phyloP scores from a whole-genome alignment of 805 yeast species.

The Kluyveromyces lactis region DNA sequence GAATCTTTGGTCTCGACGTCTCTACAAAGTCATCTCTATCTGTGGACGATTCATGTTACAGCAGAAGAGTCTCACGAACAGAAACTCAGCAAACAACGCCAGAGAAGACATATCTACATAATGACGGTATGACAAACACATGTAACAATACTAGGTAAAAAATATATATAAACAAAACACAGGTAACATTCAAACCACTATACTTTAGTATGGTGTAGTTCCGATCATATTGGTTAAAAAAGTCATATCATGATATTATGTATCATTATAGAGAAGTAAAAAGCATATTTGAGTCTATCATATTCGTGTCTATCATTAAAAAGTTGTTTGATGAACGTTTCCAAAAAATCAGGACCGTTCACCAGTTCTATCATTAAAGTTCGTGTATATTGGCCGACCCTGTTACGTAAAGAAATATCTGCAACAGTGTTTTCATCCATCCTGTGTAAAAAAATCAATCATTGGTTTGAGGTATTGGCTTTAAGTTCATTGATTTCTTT shows the following conservation, averaged over 20 bases:
- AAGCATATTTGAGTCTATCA: not conserved
- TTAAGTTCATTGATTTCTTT: constrained; percentile 24
- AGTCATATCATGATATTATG: not conserved
- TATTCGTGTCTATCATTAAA: constrained; percentile 5
- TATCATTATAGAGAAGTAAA: not conserved
- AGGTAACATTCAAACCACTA: no score
- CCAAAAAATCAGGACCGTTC: not conserved
- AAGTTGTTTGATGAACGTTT: not conserved
- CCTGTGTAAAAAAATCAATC: no score
- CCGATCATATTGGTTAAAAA: no score
- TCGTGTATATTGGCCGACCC: not conserved
- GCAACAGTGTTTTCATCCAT: no score
- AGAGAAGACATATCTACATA: not conserved
- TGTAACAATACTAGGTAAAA: no score
- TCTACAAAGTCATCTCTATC: not conserved
- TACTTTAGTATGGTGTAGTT: no score
- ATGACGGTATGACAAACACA: not conserved
- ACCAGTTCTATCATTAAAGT: not conserved
- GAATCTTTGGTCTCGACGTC: not conserved
- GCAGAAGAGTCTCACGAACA: not conserved
- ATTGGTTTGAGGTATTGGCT: not conserved
- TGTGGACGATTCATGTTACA: not conserved
- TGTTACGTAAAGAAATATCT: no score
- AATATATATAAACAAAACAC: no score
- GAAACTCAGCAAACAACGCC: constrained; percentile 1